phyloP scores from a whole-genome alignment of 352 stramenopile species.

The Globisporangium echinulatum region DNA sequence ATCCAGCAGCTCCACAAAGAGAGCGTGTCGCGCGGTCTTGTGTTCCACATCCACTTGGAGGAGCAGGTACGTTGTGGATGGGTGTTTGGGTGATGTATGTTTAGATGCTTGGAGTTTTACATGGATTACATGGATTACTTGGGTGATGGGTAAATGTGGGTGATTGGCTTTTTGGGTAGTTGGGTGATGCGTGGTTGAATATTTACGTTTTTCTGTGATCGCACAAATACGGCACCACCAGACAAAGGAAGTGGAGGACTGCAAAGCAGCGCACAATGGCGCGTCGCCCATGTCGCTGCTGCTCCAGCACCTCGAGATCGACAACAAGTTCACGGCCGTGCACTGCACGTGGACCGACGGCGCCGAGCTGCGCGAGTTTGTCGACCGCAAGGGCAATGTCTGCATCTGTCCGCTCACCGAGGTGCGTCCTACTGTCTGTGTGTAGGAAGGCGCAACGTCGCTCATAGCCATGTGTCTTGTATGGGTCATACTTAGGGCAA shows the following conservation, averaged over 20 bases:
- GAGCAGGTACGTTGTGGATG: conserved; percentile 23
- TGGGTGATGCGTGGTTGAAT: not conserved
- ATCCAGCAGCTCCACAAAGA: conserved; percentile 64
- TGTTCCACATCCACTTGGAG: conserved; percentile 68
- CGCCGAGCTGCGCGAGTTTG: conserved; percentile 46
- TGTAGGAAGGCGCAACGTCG: too few species aligned
- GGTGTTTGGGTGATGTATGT: not conserved
- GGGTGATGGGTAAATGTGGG: too few species aligned
- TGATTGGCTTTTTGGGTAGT: too few species aligned
- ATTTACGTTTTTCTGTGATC: not conserved
- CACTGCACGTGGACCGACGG: conserved; percentile 71
- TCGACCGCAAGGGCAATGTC: conserved; percentile 55
- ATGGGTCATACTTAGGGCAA: conserved; percentile 29
- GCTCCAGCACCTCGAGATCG: conserved; percentile 56
- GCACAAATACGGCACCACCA: conserved; percentile 7
- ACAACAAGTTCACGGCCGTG: conserved; percentile 71
- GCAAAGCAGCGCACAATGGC: conserved; percentile 44
- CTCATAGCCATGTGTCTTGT: too few species aligned
- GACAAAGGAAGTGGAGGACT: conserved; percentile 73
- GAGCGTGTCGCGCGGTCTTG: conserved; percentile 48
- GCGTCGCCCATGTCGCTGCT: conserved; percentile 62
- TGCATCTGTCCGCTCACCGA: conserved; percentile 74
- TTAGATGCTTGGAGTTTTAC: not conserved
- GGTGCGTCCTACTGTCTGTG: conserved; percentile 12
- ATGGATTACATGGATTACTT: not conserved